Evolutionary conservation across 2,329 filamentous ascomycete species (phyloP).

Genomic region (Cladorrhinum sp.): DNA sequence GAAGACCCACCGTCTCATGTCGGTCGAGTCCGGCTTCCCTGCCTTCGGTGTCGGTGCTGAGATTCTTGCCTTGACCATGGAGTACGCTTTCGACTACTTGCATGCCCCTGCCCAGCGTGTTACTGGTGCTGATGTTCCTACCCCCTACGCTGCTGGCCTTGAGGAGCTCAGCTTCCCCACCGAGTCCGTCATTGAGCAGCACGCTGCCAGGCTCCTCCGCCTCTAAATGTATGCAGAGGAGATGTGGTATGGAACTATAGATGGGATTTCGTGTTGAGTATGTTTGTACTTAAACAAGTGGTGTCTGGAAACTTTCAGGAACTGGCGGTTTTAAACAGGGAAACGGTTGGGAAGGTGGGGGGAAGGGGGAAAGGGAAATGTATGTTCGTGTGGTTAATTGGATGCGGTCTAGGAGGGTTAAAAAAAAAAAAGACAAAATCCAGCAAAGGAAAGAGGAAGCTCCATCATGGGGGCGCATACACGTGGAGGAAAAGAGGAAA

Average conservation of each 20-base stretch:
- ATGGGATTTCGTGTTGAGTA: background rate
- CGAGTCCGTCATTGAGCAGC: slow-evolving; percentile 81
- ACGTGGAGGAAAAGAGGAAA: no score
- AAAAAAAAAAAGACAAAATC: no score
- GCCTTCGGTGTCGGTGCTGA: slow-evolving; percentile 90
- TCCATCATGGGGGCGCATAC: no score
- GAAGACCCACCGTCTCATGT: slow-evolving; percentile 92
- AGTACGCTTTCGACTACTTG: slow-evolving; percentile 98
- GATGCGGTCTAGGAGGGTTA: background rate
- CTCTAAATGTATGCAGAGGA: slow-evolving; percentile 39
- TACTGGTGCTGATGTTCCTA: slow-evolving; percentile 95
- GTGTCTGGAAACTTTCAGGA: no score
- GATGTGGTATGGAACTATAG: background rate
- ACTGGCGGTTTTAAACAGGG: background rate
- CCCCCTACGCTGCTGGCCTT: slow-evolving; percentile 87
- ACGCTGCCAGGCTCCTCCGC: slow-evolving; percentile 83
- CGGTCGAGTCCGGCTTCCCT: slow-evolving; percentile 93
- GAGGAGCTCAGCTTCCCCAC: slow-evolving; percentile 96
- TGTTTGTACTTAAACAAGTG: no score
- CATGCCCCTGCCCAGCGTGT: slow-evolving; percentile 90
- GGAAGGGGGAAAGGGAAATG: slow-evolving; percentile 12
- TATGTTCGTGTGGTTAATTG: slow-evolving; percentile 25
- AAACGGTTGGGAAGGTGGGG: background rate
- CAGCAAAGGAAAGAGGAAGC: no score
- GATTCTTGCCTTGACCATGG: slow-evolving; percentile 91